Evolutionary conservation across 306 rosid genomes (phyloP), one percentile per base, ranked within the genome.

Genomic region (Hippophae tibetana): DNA sequence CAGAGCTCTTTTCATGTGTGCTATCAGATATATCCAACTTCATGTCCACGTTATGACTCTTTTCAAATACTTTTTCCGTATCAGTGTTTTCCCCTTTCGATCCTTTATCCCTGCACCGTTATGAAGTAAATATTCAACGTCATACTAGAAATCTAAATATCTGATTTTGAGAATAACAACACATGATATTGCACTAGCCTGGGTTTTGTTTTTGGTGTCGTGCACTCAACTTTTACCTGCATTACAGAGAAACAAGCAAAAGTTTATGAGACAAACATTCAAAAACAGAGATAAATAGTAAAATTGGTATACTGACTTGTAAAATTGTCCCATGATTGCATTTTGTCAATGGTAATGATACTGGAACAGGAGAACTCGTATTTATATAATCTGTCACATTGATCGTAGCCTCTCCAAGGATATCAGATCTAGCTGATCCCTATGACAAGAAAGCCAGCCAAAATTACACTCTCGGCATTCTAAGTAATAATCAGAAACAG

Each of bases 161-260:
- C 43, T 47, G 6, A 54, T 14, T 7, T 46, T 42, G 7, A 47
- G 47, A 52, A 42, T 69, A 68, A 67, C 61, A 70, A 50, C 40
- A 18, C 55, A 47, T 42, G 9, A 12, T 5, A 18, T 59, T 58
- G 46, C 18, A 71, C 82, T 47, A 63, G 71, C 86, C 82, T 71
- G 63, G 51, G 45, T 68, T 61, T 74, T 68, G 63, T 14, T 74
- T 67, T 68, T 52, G 86, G 76, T 13, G 72, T 74, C 31, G 62
- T 48, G 68, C 86, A 81, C 62, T 71, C 74, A 67, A 81, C 71
- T 70, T 74, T 77, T 25, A 71, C 80, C 86, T 81, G 80, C 58
- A 71, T 65, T 53, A 14, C 61, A 66, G 63, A 64, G 13, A 52
- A 25, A 52, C 8, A 40, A 67, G 62, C 44, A 60, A 52, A 62